Evolutionary conservation across 2,329 filamentous ascomycete species (phyloP).

Genomic region (Stagonosporopsis tanaceti): DNA sequence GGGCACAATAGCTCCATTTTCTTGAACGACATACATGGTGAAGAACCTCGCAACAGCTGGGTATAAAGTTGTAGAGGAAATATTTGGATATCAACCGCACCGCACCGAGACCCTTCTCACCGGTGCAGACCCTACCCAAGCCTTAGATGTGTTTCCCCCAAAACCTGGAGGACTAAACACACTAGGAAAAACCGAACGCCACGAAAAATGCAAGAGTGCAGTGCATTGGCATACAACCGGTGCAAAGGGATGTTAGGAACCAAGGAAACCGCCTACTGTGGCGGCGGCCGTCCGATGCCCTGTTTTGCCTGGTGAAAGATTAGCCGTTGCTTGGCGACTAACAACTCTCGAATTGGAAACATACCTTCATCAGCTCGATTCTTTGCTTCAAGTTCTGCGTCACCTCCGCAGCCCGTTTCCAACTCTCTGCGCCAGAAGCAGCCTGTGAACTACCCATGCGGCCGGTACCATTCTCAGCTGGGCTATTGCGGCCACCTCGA

Average conservation of each 20-base stretch:
- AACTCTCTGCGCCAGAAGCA: constrained; percentile 72
- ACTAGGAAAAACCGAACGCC: constrained; percentile 14
- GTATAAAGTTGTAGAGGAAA: constrained; percentile 5
- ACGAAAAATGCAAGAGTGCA: constrained; percentile 5
- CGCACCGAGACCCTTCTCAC: constrained; percentile 7
- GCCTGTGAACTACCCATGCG: constrained; percentile 39
- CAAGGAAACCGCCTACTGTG: constrained; percentile 19
- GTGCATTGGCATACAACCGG: not conserved
- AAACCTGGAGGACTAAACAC: not conserved
- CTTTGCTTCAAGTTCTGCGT: constrained; percentile 96
- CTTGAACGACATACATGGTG: not conserved
- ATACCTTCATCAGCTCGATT: constrained; percentile 97
- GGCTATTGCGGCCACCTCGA: constrained; percentile 44
- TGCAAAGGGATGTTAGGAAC: not conserved
- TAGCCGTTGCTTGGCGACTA: not conserved
- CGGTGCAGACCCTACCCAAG: constrained; percentile 7
- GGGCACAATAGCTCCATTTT: not conserved
- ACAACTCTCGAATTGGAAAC: not conserved
- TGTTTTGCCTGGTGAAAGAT: constrained; percentile 47
- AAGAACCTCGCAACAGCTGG: not conserved
- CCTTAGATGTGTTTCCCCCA: not conserved
- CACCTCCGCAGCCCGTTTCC: constrained; percentile 96
- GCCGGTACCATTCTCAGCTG: constrained; percentile 35
- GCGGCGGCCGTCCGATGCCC: constrained; percentile 45
- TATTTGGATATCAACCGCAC: constrained; percentile 9